phyloP scores from a whole-genome alignment of 371 early-diverging fungal species.

The Mortierella polycephala region DNA sequence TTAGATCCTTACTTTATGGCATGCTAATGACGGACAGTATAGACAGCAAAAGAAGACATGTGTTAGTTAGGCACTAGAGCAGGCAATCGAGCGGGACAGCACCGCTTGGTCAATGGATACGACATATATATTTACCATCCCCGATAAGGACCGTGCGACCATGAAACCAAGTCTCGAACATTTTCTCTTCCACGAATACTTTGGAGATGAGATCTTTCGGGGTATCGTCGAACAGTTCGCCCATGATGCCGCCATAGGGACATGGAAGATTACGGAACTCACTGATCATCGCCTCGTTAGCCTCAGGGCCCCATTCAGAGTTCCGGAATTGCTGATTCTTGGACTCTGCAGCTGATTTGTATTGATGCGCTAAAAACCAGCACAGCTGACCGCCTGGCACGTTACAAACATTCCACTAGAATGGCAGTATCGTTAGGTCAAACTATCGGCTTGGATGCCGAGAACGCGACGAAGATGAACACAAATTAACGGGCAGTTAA shows the following conservation, averaged over 20 bases:
- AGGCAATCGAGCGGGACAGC: not conserved
- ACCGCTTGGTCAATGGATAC: not conserved
- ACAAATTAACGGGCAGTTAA: not conserved
- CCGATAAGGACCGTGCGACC: constrained; percentile 31
- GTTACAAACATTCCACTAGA: constrained; percentile 13
- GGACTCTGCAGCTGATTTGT: not conserved
- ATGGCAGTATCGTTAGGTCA: too few relatives aligned
- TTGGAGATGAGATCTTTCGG: constrained; percentile 17
- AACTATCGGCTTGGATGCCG: too few relatives aligned
- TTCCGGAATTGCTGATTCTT: constrained; percentile 13
- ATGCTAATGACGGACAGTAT: constrained; percentile 7
- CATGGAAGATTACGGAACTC: constrained; percentile 7
- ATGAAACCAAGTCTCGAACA: constrained; percentile 31
- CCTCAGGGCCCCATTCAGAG: constrained; percentile 40
- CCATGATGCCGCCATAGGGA: constrained; percentile 22
- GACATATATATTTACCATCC: constrained; percentile 21
- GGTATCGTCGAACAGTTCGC: constrained; percentile 18
- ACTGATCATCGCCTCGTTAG: constrained; percentile 21
- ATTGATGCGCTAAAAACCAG: constrained; percentile 21
- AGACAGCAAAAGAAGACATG: not conserved
- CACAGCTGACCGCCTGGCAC: constrained; percentile 22
- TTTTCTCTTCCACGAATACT: constrained; percentile 37
- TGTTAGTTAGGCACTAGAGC: not conserved
- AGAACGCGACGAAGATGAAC: not conserved
- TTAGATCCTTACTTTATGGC: constrained; percentile 24